phyloP scores from a whole-genome alignment of 495 filamentous ascomycete species.

The Alectoria sarmentosa region DNA sequence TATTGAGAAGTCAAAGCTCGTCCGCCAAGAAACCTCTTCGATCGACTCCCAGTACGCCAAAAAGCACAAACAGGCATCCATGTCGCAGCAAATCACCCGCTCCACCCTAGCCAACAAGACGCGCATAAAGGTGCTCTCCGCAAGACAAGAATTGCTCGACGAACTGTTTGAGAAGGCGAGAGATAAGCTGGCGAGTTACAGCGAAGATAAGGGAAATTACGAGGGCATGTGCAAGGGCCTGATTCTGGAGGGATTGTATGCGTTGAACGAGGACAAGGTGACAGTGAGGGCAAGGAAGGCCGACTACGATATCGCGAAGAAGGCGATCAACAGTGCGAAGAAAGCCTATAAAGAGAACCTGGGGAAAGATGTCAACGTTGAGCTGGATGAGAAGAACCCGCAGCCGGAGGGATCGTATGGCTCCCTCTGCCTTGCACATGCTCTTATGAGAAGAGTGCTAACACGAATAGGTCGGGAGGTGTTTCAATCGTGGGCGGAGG shows the following conservation, averaged over 20 bases:
- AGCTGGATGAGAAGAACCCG: constrained; percentile 71
- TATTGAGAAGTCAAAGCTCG: constrained; percentile 97
- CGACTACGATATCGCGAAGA: constrained; percentile 65
- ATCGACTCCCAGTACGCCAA: constrained; percentile 93
- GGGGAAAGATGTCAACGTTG: constrained; percentile 54
- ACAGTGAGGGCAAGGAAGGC: constrained; percentile 66
- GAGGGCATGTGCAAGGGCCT: constrained; percentile 66
- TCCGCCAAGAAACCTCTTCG: constrained; percentile 82
- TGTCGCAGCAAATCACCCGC: constrained; percentile 94
- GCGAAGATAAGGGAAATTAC: constrained; percentile 66
- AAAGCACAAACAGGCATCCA: constrained; percentile 94
- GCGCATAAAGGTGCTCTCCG: constrained; percentile 74
- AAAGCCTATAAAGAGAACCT: constrained; percentile 73
- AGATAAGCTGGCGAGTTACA: constrained; percentile 55
- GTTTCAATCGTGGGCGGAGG: constrained; percentile 68
- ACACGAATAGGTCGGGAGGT: constrained; percentile 66
- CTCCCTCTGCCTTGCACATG: constrained; percentile 15
- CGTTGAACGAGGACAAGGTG: constrained; percentile 71
- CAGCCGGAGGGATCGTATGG: constrained; percentile 82
- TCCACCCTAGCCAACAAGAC: constrained; percentile 94
- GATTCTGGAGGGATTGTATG: constrained; percentile 85
- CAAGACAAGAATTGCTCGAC: constrained; percentile 85
- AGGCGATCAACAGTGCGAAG: constrained; percentile 65
- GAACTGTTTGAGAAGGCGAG: constrained; percentile 78
- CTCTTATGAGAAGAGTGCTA: constrained; percentile 19